Evolutionary conservation across 169 alveolate genomes (phyloP).

Genomic region (Babesia sp.): DNA sequence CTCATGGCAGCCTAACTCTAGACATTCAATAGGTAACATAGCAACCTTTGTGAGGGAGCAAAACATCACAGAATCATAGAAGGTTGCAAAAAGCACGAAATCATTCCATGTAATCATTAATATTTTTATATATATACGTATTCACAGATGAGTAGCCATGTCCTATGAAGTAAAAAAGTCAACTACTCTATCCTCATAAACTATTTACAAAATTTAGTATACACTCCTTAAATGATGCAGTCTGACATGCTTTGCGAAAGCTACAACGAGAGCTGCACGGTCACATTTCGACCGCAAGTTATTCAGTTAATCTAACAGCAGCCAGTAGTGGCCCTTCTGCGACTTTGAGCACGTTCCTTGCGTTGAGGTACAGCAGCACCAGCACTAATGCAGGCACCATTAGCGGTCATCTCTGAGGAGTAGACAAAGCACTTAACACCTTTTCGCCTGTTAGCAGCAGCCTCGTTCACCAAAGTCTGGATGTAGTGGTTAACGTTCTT

Average conservation of each 20-base stretch:
- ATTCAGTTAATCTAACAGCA: conserved; percentile 31
- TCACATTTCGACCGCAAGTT: conserved; percentile 8
- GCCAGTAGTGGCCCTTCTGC: conserved; percentile 34
- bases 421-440: conserved; percentile 82
- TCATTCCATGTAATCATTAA: too few relatives aligned
- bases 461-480: conserved; percentile 56
- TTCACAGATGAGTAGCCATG: too few relatives aligned
- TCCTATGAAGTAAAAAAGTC: too few relatives aligned
- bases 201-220: too few relatives aligned
- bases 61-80: too few relatives aligned
- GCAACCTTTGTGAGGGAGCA: too few relatives aligned
- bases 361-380: conserved; percentile 84
- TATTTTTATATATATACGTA: too few relatives aligned
- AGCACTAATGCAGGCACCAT: conserved; percentile 85
- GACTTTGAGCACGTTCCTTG: conserved; percentile 33
- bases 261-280: background rate
- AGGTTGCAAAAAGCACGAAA: too few relatives aligned
- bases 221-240: too few relatives aligned
- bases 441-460: conserved; percentile 60
- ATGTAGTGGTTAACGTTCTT: conserved; percentile 59
- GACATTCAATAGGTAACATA: too few relatives aligned
- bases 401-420: conserved; percentile 81
- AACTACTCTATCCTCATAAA: too few relatives aligned
- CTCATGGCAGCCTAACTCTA: too few relatives aligned
- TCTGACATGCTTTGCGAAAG: background rate